phyloP scores from a whole-genome alignment of 2,329 filamentous ascomycete species.

The Trichoderma citrinoviride region DNA sequence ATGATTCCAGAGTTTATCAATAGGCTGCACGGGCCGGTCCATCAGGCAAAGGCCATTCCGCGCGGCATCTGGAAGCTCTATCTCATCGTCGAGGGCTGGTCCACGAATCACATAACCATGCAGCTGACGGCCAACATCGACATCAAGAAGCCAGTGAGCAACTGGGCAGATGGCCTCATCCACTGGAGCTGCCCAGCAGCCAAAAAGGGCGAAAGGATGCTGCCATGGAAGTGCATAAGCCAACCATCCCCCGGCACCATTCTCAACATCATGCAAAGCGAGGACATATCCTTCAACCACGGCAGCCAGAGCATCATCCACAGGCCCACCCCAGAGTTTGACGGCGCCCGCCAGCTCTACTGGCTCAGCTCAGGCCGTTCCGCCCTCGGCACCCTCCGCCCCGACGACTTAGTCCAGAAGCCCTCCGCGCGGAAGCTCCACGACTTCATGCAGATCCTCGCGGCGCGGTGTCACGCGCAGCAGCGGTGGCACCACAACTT shows the following conservation, averaged over 20 bases:
- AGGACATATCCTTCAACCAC: too few species aligned
- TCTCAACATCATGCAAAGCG: too few species aligned
- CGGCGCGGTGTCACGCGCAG: background rate
- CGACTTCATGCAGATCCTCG: background rate
- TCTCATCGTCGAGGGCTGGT: conserved; percentile 15
- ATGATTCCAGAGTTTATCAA: conserved; percentile 16
- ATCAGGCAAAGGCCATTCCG: background rate
- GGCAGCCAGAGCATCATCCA: too few species aligned
- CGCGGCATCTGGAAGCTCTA: conserved; percentile 16
- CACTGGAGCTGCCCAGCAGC: background rate
- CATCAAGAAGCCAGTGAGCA: background rate
- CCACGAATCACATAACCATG: background rate
- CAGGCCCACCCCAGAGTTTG: too few species aligned
- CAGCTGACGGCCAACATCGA: background rate
- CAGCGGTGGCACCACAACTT: conserved; percentile 10
- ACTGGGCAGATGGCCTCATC: background rate
- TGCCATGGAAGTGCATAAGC: background rate
- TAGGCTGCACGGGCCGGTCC: background rate
- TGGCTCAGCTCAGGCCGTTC: conserved; percentile 9
- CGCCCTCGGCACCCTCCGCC: background rate
- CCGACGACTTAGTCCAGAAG: background rate
- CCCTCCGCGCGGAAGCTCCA: background rate
- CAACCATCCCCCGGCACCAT: background rate
- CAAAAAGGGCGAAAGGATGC: background rate
- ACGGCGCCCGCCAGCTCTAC: background rate